Percentiles rank a stretch among this genome's conserved stretches.
These are phyloP conservation scores for Phyllachora maydis DNA, from an alignment of 2,329 filamentous ascomycete species.

Conservation along the genomic window DNA sequence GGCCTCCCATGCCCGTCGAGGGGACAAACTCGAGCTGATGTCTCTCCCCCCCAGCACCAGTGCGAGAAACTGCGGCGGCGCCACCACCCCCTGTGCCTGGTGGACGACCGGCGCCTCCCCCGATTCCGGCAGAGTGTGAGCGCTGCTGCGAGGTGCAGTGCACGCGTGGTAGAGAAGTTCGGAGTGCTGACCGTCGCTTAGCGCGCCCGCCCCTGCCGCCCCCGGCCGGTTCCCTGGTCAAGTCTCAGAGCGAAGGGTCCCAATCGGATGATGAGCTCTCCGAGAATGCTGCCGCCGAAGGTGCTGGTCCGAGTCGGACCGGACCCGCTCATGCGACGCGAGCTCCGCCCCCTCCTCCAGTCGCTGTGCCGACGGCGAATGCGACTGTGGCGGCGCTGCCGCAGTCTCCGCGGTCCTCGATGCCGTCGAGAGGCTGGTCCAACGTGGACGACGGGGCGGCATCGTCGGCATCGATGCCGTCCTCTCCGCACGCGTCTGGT, in stretches of 20 bases:
- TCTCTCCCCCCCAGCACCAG: too few relatives aligned
- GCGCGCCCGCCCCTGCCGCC: constrained; percentile 40
- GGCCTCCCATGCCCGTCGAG: constrained; percentile 5
- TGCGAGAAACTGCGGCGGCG: constrained; percentile 10
- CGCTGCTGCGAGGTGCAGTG: too few relatives aligned
- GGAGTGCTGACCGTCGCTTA: too few relatives aligned
- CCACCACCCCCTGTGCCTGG: constrained; percentile 26
- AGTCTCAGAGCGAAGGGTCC: constrained; percentile 57
- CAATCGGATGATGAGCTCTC: constrained; percentile 81
- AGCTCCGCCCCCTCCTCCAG: constrained; percentile 23
- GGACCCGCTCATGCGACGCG: constrained; percentile 14
- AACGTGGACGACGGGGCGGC: constrained; percentile 15
- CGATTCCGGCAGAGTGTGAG: constrained; percentile 41
- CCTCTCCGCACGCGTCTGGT: too few relatives aligned
- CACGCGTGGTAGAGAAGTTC: too few relatives aligned
- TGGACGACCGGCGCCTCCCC: constrained; percentile 32
- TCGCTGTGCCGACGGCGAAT: constrained; percentile 20
- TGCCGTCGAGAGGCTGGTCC: constrained; percentile 10
- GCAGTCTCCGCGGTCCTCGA: constrained; percentile 13
- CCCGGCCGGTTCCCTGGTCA: constrained; percentile 24
- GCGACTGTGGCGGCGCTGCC: too few relatives aligned
- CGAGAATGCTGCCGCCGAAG: constrained; percentile 21
- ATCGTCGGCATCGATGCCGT: constrained; percentile 17
- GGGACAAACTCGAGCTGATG: constrained; percentile 10
- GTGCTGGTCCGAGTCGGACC: constrained; percentile 16